phyloP scores from a whole-genome alignment of 805 yeast species.

The Nakazawaea populi region DNA sequence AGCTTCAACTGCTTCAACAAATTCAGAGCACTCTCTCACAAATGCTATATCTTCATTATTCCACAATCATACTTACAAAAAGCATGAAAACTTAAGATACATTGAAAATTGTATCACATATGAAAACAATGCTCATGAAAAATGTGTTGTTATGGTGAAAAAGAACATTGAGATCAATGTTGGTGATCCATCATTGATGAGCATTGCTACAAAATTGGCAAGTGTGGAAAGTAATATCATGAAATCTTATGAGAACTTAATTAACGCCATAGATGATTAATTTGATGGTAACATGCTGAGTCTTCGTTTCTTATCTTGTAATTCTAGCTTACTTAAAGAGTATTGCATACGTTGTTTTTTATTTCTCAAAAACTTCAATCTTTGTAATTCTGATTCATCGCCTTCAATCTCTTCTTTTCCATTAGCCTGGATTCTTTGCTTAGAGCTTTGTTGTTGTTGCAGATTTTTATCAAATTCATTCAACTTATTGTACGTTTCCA shows the following conservation, averaged over 20 bases:
- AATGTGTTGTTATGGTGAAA: conserved; percentile 51
- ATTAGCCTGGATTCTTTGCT: background rate
- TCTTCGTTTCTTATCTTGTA: conserved; percentile 20
- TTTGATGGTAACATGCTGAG: conserved; percentile 16
- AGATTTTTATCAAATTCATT: conserved; percentile 6
- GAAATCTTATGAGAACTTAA: conserved; percentile 19
- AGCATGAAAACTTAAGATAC: conserved; percentile 31
- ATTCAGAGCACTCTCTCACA: conserved; percentile 12
- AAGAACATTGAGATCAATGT: conserved; percentile 56
- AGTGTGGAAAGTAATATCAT: conserved; percentile 48
- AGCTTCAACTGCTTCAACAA: conserved; percentile 18
- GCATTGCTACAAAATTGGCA: conserved; percentile 57
- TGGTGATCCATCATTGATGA: conserved; percentile 62
- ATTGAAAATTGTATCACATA: conserved; percentile 61
- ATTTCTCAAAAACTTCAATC: conserved; percentile 33
- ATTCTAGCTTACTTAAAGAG: conserved; percentile 23
- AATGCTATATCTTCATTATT: conserved; percentile 28
- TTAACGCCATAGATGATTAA: conserved; percentile 5
- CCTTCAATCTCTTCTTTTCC: conserved; percentile 18
- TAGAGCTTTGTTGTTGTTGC: background rate
- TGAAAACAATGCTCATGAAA: conserved; percentile 27
- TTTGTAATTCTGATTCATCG: conserved; percentile 29
- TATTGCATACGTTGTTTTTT: conserved; percentile 40
- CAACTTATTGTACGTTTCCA: conserved; percentile 22
- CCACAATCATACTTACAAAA: conserved; percentile 25